A percentile compares a stretch with the other conserved stretches of the same genome.
phyloP scores from a whole-genome alignment of 176 grass and related monocot genomes.

The Sorghum bicolor region DNA sequence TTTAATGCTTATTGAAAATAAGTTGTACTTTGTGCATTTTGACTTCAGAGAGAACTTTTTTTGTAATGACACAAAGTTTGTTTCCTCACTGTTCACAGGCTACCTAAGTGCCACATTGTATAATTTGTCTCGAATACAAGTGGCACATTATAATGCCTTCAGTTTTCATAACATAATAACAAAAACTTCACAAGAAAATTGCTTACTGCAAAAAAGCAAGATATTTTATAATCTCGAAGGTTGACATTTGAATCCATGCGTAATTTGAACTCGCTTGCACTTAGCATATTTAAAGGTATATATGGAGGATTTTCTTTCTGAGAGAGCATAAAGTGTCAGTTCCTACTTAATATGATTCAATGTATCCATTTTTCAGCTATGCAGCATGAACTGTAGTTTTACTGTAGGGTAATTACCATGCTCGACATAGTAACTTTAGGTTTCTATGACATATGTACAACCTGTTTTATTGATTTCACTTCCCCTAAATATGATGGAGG shows the following conservation, averaged over 20 bases:
- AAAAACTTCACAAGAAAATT: neutral
- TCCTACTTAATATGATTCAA: neutral
- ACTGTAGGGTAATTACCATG: neutral
- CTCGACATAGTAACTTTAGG: neutral
- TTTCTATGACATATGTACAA: neutral
- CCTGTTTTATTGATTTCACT: neutral
- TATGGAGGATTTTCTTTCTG: neutral
- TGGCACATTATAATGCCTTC: neutral
- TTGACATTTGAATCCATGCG: neutral
- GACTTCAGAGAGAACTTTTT: neutral
- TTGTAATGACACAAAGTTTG: neutral
- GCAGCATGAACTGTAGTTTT: neutral
- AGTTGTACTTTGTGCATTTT: neutral
- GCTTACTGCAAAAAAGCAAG: neutral
- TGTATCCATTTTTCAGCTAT: neutral
- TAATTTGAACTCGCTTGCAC: neutral
- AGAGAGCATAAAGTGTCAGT: neutral
- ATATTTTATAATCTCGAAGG: neutral
- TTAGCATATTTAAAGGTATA: neutral
- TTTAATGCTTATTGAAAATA: neutral
- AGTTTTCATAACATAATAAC: neutral
- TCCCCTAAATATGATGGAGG: neutral
- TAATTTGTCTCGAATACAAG: neutral
- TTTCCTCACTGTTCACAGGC: neutral
- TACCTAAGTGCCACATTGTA: neutral